A percentile compares a stretch with the other conserved stretches of the same genome.
Conservation (phyloP, 176 grass and related monocot species). For the Ensete ventricosum region DNA sequence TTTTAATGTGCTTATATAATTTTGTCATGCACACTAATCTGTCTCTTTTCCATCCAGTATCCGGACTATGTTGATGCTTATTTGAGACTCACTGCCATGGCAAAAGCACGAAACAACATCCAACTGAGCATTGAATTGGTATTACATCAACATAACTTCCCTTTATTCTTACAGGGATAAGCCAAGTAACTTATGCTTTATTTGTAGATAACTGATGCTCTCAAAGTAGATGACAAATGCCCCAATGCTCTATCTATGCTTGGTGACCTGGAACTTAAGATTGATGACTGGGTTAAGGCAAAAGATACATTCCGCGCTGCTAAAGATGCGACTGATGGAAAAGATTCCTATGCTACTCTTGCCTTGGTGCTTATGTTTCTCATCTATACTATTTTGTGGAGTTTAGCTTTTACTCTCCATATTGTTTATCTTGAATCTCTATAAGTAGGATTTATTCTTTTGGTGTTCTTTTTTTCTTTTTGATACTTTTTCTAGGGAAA, state of each 20-base stretch:
- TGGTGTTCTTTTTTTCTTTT: not conserved
- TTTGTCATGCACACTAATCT: not conserved
- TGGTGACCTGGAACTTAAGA: constrained; percentile 74
- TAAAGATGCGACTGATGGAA: constrained; percentile 73
- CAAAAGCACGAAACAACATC: constrained; percentile 66
- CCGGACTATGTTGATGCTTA: constrained; percentile 80
- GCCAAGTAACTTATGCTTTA: constrained; percentile 20
- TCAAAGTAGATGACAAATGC: constrained; percentile 87
- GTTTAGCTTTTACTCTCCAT: not conserved
- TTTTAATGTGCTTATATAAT: not conserved
- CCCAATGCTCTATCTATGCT: constrained; percentile 83
- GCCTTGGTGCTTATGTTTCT: constrained; percentile 46
- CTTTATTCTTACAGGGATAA: not conserved
- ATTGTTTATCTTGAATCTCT: not conserved
- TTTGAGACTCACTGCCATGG: constrained; percentile 83
- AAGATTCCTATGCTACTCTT: constrained; percentile 85
- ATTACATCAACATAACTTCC: constrained; percentile 8
- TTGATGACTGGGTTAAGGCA: constrained; percentile 82
- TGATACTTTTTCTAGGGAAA: constrained; percentile 43
- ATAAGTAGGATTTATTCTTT: not conserved
- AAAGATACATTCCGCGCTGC: constrained; percentile 84
- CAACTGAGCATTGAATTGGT: constrained; percentile 80
- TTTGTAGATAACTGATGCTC: constrained; percentile 75
- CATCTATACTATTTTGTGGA: not conserved
- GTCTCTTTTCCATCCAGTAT: constrained; percentile 39